Conservation (phyloP, 148 eudicot genomes). For the Cornus controversa region DNA sequence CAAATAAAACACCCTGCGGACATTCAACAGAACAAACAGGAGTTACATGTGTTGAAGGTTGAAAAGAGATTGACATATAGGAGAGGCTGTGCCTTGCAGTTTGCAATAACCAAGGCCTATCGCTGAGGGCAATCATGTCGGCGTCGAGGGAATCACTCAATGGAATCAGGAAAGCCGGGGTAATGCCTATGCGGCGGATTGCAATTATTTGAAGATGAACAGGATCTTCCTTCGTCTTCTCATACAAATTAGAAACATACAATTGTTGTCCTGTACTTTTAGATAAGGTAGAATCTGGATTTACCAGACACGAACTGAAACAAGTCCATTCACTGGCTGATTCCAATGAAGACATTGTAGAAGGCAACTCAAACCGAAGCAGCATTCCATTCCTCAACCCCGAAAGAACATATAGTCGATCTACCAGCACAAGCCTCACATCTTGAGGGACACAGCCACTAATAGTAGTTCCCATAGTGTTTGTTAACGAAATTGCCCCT, state of each 20-base stretch:
- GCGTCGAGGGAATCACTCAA: conserved; percentile 70
- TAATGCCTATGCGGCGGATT: conserved; percentile 84
- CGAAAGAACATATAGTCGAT: conserved; percentile 72
- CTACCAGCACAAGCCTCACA: conserved; percentile 87
- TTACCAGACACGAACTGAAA: conserved; percentile 22
- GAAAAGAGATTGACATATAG: conserved; percentile 83
- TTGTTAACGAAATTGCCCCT: conserved; percentile 74
- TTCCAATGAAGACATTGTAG: conserved; percentile 33
- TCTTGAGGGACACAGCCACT: conserved; percentile 95
- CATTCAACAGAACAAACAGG: conserved; percentile 89
- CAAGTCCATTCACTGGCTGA: conserved; percentile 30
- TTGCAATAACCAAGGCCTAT: conserved; percentile 97
- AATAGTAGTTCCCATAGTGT: conserved; percentile 61
- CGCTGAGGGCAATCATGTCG: conserved; percentile 90
- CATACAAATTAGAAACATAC: conserved; percentile 28
- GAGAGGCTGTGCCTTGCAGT: conserved; percentile 92
- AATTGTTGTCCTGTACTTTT: conserved; percentile 25
- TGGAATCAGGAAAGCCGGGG: conserved; percentile 88
- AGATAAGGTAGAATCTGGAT: conserved; percentile 24
- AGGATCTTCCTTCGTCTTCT: conserved; percentile 55
- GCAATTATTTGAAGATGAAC: conserved; percentile 76
- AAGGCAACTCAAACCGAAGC: conserved; percentile 95
- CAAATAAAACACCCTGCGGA: conserved; percentile 87
- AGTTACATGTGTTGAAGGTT: conserved; percentile 90
- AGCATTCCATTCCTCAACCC: conserved; percentile 97